Conservation (phyloP, 1,139 yeast genomes). For the Geotrichum australiense region DNA sequence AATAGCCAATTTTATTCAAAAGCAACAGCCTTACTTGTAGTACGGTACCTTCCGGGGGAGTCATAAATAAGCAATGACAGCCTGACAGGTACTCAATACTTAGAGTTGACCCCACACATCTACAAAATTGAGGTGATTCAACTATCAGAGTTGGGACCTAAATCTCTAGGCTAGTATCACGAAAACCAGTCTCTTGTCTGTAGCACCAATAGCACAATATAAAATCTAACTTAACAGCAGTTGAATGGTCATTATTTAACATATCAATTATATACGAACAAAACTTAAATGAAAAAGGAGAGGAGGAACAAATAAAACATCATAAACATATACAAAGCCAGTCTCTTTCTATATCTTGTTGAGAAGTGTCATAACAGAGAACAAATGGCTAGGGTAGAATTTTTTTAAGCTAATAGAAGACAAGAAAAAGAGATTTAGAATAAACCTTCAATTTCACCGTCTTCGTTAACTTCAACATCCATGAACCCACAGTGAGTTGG, state of each 20-base stretch:
- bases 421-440: conserved; percentile 40
- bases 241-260: conserved; percentile 15
- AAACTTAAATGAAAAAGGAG: conserved; percentile 4
- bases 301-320: conserved; percentile 5
- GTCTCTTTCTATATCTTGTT: conserved; percentile 7
- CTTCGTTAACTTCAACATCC: conserved; percentile 90
- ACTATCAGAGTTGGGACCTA: no score
- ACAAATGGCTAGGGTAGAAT: neutral
- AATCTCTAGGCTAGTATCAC: no score
- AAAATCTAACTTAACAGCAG: conserved; percentile 4
- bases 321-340: neutral
- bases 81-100: no score
- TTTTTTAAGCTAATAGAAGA: neutral
- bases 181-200: no score
- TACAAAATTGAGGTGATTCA: no score
- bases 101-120: no score
- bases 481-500: conserved; percentile 96
- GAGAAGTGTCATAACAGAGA: conserved; percentile 6
- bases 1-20: no score
- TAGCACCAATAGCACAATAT: no score
- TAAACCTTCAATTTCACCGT: conserved; percentile 93
- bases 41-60: no score
- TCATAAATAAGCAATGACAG: no score
- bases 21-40: no score
- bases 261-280: no score